Conservation (phyloP, 2,329 filamentous ascomycete genomes). For the Aureobasidium mangrovei region DNA sequence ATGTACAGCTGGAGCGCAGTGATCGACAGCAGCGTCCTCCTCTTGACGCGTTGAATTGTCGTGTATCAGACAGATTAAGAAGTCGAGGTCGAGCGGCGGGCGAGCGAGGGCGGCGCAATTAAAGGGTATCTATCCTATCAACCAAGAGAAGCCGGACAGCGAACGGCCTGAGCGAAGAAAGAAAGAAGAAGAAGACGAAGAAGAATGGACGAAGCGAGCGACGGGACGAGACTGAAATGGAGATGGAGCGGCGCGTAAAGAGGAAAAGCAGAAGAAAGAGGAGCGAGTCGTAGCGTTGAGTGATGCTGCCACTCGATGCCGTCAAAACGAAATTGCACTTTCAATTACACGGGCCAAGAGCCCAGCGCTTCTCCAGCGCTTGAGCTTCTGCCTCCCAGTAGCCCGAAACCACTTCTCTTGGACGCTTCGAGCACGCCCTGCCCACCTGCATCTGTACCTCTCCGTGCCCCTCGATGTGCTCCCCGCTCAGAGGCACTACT, state of each 20-base stretch:
- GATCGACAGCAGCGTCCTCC: background rate
- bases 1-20: slow-evolving; percentile 9
- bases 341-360: too few relatives aligned
- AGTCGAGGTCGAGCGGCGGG: background rate
- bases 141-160: slow-evolving; percentile 1
- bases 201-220: slow-evolving; percentile 7
- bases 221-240: background rate
- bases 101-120: slow-evolving; percentile 4
- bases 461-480: too few relatives aligned
- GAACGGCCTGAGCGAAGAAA: background rate
- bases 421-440: too few relatives aligned
- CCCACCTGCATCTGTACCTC: too few relatives aligned
- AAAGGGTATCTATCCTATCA: background rate
- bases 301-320: slow-evolving; percentile 5
- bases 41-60: slow-evolving; percentile 8
- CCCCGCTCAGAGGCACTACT: too few relatives aligned
- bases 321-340: background rate
- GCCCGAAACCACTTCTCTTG: too few relatives aligned
- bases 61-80: slow-evolving; percentile 14
- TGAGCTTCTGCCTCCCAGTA: too few relatives aligned
- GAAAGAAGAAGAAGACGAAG: slow-evolving; percentile 9
- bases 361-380: background rate
- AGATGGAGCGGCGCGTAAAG: slow-evolving; percentile 6
- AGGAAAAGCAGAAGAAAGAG: slow-evolving; percentile 7
- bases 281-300: background rate